phyloP scores from a whole-genome alignment of 2,329 filamentous ascomycete species.

The Fusarium nematophilum region DNA sequence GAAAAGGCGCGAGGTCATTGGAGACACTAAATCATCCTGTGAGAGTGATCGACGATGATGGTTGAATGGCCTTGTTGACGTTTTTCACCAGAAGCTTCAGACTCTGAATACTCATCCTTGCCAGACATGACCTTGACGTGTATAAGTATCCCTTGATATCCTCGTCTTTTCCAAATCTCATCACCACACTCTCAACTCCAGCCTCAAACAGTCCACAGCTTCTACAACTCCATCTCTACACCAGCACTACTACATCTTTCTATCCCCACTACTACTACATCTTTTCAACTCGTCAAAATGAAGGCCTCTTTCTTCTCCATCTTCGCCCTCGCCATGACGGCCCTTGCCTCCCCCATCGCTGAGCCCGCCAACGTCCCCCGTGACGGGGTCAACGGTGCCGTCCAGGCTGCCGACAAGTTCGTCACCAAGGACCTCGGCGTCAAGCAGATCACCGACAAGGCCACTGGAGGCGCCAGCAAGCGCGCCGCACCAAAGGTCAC shows the following conservation, averaged over 20 bases:
- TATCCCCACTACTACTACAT: neutral
- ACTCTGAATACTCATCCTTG: neutral
- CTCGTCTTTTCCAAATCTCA: neutral
- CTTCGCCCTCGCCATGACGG: conserved; percentile 37
- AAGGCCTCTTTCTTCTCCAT: conserved; percentile 42
- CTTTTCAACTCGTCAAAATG: conserved; percentile 31
- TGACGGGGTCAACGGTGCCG: too few relatives aligned
- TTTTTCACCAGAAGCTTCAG: too few relatives aligned
- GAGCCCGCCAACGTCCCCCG: conserved; percentile 6
- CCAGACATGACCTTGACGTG: neutral
- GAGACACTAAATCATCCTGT: too few relatives aligned
- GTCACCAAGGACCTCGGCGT: conserved; percentile 6
- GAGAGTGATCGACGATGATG: too few relatives aligned
- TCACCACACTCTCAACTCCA: conserved; percentile 13
- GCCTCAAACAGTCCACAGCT: neutral
- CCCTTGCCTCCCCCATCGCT: conserved; percentile 35
- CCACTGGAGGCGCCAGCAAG: conserved; percentile 4
- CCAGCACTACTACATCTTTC: neutral
- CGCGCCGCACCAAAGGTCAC: neutral
- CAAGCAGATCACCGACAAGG: conserved; percentile 7
- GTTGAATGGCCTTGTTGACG: too few relatives aligned
- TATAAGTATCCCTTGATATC: conserved; percentile 12
- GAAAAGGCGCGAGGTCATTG: too few relatives aligned
- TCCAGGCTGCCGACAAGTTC: neutral
- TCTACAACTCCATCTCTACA: too few relatives aligned